These are phyloP conservation scores for Pseudogymnoascus sp. DNA, from an alignment of 2,329 filamentous ascomycete species.

Conservation along the genomic window DNA sequence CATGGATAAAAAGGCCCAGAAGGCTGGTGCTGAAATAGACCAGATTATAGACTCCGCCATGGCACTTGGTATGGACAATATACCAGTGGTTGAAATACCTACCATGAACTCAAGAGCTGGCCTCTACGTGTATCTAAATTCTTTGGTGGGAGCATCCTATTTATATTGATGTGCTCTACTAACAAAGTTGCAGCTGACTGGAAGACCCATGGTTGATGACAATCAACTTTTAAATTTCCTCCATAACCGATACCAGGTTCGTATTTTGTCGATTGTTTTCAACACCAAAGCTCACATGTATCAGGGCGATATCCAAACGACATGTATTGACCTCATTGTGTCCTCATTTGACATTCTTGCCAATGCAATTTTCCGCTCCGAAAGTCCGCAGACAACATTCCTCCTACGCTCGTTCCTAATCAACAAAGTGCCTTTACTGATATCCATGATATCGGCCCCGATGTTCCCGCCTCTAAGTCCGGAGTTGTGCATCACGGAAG, in stretches of 20 bases:
- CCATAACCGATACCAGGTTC: conserved; percentile 74
- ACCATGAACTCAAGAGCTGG: conserved; percentile 70
- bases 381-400: conserved; percentile 54
- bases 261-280: conserved; percentile 13
- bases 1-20: conserved; percentile 44
- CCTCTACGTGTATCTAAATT: conserved; percentile 78
- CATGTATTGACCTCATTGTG: conserved; percentile 75
- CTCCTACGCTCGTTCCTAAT: conserved; percentile 81
- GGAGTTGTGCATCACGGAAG: conserved; percentile 59
- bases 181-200: conserved; percentile 57
- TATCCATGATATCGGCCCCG: conserved; percentile 49
- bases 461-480: conserved; percentile 52
- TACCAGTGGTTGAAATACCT: conserved; percentile 56
- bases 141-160: conserved; percentile 52
- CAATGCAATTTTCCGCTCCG: conserved; percentile 71
- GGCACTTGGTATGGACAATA: conserved; percentile 36
- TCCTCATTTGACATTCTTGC: conserved; percentile 86
- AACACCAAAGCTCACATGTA: conserved; percentile 23
- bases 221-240: conserved; percentile 69
- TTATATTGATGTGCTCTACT: conserved; percentile 17
- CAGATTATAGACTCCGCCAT: conserved; percentile 52
- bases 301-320: conserved; percentile 67
- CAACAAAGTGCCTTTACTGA: conserved; percentile 58
- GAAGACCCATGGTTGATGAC: conserved; percentile 78
- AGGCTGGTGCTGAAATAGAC: conserved; percentile 45